These are phyloP conservation scores for Pseudogymnoascus sp. DNA, from an alignment of 2,329 filamentous ascomycete species.

Conservation along the genomic window DNA sequence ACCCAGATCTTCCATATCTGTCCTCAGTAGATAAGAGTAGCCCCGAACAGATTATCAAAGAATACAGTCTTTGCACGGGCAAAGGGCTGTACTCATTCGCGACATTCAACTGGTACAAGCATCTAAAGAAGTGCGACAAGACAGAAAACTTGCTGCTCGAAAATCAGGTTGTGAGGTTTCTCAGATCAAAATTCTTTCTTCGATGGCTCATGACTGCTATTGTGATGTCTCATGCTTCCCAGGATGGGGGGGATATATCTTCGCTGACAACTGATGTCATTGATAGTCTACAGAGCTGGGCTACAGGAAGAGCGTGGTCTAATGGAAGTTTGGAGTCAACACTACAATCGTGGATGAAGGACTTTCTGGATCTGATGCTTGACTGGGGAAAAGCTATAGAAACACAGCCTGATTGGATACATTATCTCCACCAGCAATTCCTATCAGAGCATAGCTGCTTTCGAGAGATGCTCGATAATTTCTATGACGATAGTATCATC, in stretches of 20 bases:
- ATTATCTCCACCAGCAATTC: slow-evolving; percentile 8
- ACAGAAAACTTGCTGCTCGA: not conserved
- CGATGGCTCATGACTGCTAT: slow-evolving; percentile 6
- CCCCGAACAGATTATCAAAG: not conserved
- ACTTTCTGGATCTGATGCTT: slow-evolving; percentile 9
- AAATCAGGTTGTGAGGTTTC: slow-evolving; percentile 1
- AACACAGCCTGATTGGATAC: not conserved
- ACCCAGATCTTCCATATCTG: slow-evolving; percentile 3
- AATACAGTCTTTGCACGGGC: not conserved
- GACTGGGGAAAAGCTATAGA: slow-evolving; percentile 8
- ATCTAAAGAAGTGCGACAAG: slow-evolving; percentile 4
- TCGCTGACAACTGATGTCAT: slow-evolving; percentile 5
- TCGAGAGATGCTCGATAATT: not conserved
- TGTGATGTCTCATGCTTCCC: not conserved
- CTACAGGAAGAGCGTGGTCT: not conserved
- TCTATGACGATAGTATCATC: not conserved
- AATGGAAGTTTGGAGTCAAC: not conserved
- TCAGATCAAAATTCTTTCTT: not conserved
- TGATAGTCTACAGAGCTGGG: slow-evolving; percentile 7
- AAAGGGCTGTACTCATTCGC: slow-evolving; percentile 7
- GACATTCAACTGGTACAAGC: slow-evolving; percentile 9
- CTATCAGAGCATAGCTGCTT: not conserved
- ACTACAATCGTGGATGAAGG: not conserved
- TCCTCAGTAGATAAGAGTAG: not conserved
- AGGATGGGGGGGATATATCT: not conserved